Percentiles rank a stretch among this genome's conserved stretches.
These are phyloP conservation scores for Xylariomycetidae sp. DNA, from an alignment of 2,329 filamentous ascomycete genomes.

Conservation along the genomic window DNA sequence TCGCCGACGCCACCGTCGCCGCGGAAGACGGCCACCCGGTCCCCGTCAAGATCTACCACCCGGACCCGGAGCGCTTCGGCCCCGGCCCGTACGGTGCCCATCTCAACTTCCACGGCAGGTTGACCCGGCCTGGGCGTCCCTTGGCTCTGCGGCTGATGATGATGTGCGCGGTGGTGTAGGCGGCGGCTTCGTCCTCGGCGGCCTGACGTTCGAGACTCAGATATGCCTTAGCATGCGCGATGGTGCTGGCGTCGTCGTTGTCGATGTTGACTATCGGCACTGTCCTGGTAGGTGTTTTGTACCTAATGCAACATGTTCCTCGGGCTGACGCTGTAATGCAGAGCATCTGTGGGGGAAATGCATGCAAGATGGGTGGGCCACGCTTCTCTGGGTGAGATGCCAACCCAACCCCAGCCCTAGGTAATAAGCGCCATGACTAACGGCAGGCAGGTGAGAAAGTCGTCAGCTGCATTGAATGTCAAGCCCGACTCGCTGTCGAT, in stretches of 20 bases:
- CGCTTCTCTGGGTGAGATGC: constrained; percentile 30
- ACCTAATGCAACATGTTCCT: neutral
- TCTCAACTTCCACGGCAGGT: constrained; percentile 29
- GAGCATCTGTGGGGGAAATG: constrained; percentile 29
- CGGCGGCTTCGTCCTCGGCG: constrained; percentile 32
- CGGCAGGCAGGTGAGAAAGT: constrained; percentile 20
- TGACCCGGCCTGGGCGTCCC: neutral
- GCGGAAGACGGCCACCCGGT: constrained; percentile 24
- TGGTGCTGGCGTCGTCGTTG: constrained; percentile 29
- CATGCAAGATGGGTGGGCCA: constrained; percentile 31
- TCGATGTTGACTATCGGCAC: constrained; percentile 35
- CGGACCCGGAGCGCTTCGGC: constrained; percentile 23
- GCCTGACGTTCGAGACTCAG: constrained; percentile 26
- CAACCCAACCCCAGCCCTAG: no score
- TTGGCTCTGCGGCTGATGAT: neutral
- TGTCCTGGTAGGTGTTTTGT: constrained; percentile 27
- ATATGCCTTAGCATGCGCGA: constrained; percentile 32
- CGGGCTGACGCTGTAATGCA: constrained; percentile 14
- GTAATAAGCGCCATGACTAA: neutral
- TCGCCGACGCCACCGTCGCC: constrained; percentile 18
- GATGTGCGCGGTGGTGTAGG: constrained; percentile 14
- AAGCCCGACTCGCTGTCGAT: constrained; percentile 29
- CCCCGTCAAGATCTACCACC: constrained; percentile 28
- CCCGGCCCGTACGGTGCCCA: constrained; percentile 28
- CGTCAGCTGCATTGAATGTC: constrained; percentile 23